Conservation (phyloP, 768 basidiomycete genomes). For the Agaricus blazei region DNA sequence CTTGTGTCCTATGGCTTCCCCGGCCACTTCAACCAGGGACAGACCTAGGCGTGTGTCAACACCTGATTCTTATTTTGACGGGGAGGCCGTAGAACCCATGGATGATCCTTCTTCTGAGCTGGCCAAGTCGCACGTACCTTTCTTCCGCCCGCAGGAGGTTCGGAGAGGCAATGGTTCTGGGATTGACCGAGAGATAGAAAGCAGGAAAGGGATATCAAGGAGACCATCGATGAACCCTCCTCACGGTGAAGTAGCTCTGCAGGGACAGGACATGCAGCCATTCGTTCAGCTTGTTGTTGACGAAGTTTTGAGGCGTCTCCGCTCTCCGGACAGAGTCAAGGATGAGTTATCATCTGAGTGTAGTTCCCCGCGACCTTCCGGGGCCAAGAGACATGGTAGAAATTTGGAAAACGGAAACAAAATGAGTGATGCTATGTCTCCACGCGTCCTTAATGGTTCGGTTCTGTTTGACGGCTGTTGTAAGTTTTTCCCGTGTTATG, state of each 20-base stretch:
- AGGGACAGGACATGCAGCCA: neutral
- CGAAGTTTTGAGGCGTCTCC: conserved; percentile 2
- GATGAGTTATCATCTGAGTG: neutral
- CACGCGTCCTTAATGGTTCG: neutral
- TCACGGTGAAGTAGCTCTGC: neutral
- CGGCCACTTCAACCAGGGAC: conserved; percentile 9
- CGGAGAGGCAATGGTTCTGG: neutral
- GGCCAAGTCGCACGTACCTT: neutral
- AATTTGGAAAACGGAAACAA: neutral
- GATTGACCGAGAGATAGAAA: neutral
- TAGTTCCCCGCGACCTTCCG: neutral
- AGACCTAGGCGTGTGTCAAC: conserved; percentile 5
- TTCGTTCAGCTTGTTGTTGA: conserved; percentile 5
- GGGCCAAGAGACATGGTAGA: neutral
- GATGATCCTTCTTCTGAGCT: conserved; percentile 5
- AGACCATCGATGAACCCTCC: neutral
- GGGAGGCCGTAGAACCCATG: neutral
- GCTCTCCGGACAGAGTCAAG: neutral
- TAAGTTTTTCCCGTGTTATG: neutral
- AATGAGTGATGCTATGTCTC: neutral
- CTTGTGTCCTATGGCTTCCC: conserved; percentile 15
- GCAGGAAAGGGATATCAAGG: neutral
- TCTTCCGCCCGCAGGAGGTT: neutral
- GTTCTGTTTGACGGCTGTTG: conserved; percentile 1
- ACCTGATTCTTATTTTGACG: neutral